Evolutionary conservation across 2,329 filamentous ascomycete genomes (phyloP), one percentile per base, ranked within the genome.

Genomic region (Aureobasidium pullulans): DNA sequence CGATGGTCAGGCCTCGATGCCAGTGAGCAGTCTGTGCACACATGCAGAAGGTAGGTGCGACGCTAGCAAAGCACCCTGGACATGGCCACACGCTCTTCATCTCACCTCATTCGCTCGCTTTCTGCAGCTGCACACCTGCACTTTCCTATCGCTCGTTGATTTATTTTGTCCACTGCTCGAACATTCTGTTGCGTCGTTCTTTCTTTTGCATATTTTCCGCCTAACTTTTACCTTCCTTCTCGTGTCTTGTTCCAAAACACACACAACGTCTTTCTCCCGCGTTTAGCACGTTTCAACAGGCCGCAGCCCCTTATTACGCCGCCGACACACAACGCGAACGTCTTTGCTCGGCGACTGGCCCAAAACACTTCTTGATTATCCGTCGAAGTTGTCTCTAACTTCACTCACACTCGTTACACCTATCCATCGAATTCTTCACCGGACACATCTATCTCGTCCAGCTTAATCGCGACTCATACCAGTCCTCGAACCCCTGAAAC

Each of bases 281-380:
- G 16, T 48, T 46, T 56, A 56, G 52, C 29, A 40, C 52, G 52
- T 56, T 56, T 48, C 54, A 48, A 48, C 42, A 16, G 32, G 19
- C 54, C 54, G 50, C 39, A 47, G 29, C 54, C 54, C 54, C 54
- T 48, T 39, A 47, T 57, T 43, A 32, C 54, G 54, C 54, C 43
- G 52, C 52, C 54, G 43, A 47, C 43, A 48, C n/a, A 48, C 39
- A 57, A 39, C 31, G 8, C 52, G 16, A 56, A 56, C 52, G 52
- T 4, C 19, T 36, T 56, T 56, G 52, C 43, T 29, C 19, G 36
- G 34, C 43, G 43, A 57, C 42, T 16, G 54, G 54, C 43, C 23
- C 44, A 57, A 37, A 57, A 39, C 32, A 48, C 43, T 48, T 57
- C 23, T 39, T 10, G 42, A 32, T 57, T 40, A 23, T 47, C 23